These are phyloP conservation scores for Corrigiola litoralis DNA, from an alignment of 179 eudicot species.

Conservation along the genomic window DNA sequence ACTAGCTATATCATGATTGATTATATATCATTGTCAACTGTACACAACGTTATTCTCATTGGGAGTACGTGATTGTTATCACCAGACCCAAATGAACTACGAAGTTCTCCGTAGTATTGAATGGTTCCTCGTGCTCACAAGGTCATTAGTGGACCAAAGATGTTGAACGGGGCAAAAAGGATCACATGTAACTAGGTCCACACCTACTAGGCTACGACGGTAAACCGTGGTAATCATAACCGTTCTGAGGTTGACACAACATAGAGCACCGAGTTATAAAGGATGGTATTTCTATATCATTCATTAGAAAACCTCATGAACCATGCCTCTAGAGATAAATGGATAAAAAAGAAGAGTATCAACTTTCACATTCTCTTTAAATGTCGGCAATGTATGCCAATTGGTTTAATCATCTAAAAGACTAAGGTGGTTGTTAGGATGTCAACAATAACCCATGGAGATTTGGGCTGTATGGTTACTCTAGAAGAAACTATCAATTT, in stretches of 20 bases:
- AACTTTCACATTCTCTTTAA: neutral
- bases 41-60: neutral
- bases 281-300: neutral
- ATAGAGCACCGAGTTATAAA: neutral
- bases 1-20: too few species aligned
- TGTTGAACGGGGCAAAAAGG: too few species aligned
- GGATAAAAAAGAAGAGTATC: neutral
- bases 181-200: constrained; percentile 25
- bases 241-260: constrained; percentile 6
- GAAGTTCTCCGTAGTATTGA: neutral
- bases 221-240: neutral
- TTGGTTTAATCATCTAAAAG: too few species aligned
- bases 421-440: too few species aligned
- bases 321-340: neutral
- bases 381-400: constrained; percentile 4
- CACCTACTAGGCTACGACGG: neutral
- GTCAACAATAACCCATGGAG: too few species aligned
- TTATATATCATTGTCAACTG: neutral
- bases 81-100: too few species aligned
- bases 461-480: too few species aligned
- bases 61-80: too few species aligned
- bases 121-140: neutral
- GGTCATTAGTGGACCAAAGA: constrained; percentile 1
- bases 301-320: neutral
- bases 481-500: too few species aligned